Evolutionary conservation across 2,329 filamentous ascomycete species (phyloP), one percentile per base, ranked within the genome.

Genomic region (Xylariaceae sp.): DNA sequence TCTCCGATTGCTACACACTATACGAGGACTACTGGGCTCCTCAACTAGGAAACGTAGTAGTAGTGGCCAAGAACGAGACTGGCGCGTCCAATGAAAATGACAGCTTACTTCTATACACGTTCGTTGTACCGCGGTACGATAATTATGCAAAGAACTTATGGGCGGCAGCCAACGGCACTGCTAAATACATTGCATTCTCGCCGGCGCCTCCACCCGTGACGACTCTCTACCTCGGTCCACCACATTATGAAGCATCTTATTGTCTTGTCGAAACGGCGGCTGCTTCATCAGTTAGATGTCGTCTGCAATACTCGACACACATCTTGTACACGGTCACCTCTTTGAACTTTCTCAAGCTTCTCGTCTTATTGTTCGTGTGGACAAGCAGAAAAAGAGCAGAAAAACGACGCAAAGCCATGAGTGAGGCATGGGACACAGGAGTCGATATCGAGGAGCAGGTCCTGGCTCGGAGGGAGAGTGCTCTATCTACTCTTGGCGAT

Each of bases 141-240:
- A 57, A 62, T 42, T 68, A 62, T 51, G 55, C 54, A 5, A 67
- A 69, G 53, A 64, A 66, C 41, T 50, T 66, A 43, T 69, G 64
- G 66, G 64, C 64, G 4, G 16, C 62, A 8, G 42, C 35, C 4
- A 66, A 68, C 15, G 64, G 66, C 13, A 64, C 60, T 0, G 50
- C 47, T 1, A 1, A 6, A 0, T 44, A 42, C 5, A 6, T 55
- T 11, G 40, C 53, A 6, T 46, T 51, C 21, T 46, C 49, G 2
- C 26, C 18, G 1, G 27, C 40, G 4, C 16, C 42, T 1, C 32
- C 50, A 2, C 59, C 53, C 2, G 49, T 66, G 1, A 61, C 53
- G 1, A 58, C 42, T 6, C 50, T 62, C 50, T 61, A 29, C 16
- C 48, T 68, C 13, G 65, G 65, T 1, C 59, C 58, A 10, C 53